Base-by-base conservation (phyloP, 1,284 basidiomycete species). In the Pseudomicrostroma phylloplanum region DNA sequence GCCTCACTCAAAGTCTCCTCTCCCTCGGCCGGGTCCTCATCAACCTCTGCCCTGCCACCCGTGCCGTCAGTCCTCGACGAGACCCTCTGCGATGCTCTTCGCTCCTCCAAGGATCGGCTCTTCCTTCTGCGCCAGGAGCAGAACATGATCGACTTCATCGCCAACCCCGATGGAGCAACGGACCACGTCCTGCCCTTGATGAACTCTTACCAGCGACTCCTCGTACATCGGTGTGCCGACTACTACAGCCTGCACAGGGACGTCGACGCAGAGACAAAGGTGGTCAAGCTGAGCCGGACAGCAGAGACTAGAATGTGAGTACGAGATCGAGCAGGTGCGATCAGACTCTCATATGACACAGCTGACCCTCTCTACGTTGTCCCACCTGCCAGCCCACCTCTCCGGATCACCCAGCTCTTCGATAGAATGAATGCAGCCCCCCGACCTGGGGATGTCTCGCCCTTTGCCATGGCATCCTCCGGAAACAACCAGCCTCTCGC, bases 171-270 rank as follows among this genome's bases (percentile, higher is more conserved):
- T 3, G 7, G 26, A 19, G 17, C 15, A 19, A 17, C 17, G 6
- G 48, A 19, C 13, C 62, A 66, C 59, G 67, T 70, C n/a, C 65
- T 73, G 9, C 68, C 68, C 15, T 56, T 69, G 2, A 73, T 73
- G 72, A 73, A 73, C 56, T 55, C 72, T 13, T 73, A 71, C 30
- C 72, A 73, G 59, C 66, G 72, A 0, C 62, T 73, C 3, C 66
- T 73, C 39, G 56, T 68, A 6, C 70, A 72, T 56, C 59, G 65
- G 13, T 69, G 68, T 26, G 72, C 72, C 15, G 70, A 71, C 48
- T 69, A 70, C 30, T 73, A 69, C 60, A 42, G 57, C 4, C 60
- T 73, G 12, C 43, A 58, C 2, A 70, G 69, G 42, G 56, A 61
- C 23, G 57, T 73, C 58, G 67, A 73, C 36, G 64, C 65, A 1